A percentile compares a stretch with the other conserved stretches of the same genome.
phyloP scores from a whole-genome alignment of 1,284 basidiomycete species.

The Tausonia pullulans region DNA sequence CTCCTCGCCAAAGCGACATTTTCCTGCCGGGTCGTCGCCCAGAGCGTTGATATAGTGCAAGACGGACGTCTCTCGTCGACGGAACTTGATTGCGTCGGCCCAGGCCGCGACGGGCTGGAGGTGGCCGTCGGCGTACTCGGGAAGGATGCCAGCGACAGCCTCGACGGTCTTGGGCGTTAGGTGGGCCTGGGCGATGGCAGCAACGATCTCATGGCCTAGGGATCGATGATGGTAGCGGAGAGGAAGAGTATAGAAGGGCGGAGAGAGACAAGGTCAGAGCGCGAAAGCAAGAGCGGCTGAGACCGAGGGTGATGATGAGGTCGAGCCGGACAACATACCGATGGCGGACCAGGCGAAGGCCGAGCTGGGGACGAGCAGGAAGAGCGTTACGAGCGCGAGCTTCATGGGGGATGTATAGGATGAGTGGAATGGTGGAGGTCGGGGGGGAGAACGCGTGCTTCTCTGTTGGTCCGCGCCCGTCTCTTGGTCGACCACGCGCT shows the following conservation, averaged over 20 bases:
- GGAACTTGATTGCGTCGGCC: slow-evolving; percentile 60
- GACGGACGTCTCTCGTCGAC: slow-evolving; percentile 32
- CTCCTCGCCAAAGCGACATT: slow-evolving; percentile 60
- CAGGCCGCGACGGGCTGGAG: slow-evolving; percentile 71
- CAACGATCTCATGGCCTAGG: slow-evolving; percentile 76
- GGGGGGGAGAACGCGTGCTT: not conserved
- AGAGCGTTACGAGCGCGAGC: not conserved
- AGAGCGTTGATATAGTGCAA: slow-evolving; percentile 63
- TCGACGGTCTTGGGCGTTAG: slow-evolving; percentile 62
- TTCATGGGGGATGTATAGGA: not conserved
- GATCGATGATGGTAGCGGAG: not conserved
- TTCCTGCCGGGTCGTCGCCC: slow-evolving; percentile 62
- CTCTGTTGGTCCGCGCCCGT: slow-evolving; percentile 1
- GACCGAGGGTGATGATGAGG: not conserved
- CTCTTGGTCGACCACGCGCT: slow-evolving; percentile 7
- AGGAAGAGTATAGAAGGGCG: not conserved
- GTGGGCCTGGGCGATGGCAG: slow-evolving; percentile 85
- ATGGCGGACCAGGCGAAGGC: slow-evolving; percentile 10
- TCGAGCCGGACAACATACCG: not conserved
- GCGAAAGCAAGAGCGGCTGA: not conserved
- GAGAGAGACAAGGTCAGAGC: not conserved
- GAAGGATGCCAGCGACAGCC: slow-evolving; percentile 55
- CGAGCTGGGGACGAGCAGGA: not conserved
- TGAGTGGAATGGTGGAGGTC: not conserved
- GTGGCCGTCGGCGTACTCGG: slow-evolving; percentile 50